Conservation (phyloP, 2,329 filamentous ascomycete genomes). For the Talaromyces sp. region DNA sequence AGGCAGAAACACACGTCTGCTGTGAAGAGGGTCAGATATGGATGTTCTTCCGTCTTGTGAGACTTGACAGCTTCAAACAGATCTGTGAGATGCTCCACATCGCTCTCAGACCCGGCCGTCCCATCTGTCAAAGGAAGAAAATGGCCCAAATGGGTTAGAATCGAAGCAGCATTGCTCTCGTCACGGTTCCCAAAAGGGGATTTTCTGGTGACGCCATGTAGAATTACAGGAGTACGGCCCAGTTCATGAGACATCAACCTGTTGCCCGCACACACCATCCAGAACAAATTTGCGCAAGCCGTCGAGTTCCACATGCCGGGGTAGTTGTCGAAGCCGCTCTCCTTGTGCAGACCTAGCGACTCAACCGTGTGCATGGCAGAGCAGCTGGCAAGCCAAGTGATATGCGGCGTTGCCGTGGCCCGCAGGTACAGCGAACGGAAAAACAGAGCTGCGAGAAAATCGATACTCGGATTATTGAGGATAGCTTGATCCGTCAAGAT, state of each 20-base stretch:
- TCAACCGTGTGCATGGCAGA: not conserved
- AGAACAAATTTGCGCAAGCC: not conserved
- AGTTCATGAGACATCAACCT: not conserved
- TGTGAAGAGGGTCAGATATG: not conserved
- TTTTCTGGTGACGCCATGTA: not conserved
- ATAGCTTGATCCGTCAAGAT: not conserved
- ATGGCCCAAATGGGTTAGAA: not conserved
- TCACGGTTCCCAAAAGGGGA: not conserved
- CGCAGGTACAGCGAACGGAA: not conserved
- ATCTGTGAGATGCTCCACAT: not conserved
- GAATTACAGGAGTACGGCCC: not conserved
- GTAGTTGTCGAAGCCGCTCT: not conserved
- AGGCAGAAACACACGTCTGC: not conserved
- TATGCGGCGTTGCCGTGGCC: not conserved
- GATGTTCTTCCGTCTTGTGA: not conserved
- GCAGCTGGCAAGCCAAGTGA: not conserved
- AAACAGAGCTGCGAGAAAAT: not conserved
- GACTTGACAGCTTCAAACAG: not conserved
- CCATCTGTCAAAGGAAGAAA: not conserved
- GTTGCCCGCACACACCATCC: not conserved
- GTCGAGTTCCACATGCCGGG: not conserved
- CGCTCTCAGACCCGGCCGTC: not conserved
- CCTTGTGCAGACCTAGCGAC: not conserved
- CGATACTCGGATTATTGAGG: not conserved
- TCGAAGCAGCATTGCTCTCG: not conserved